Percentiles rank a stretch among this genome's conserved stretches.
These are phyloP conservation scores for Stromatinia cepivora DNA, from an alignment of 2,329 filamentous ascomycete genomes.

Conservation along the genomic window DNA sequence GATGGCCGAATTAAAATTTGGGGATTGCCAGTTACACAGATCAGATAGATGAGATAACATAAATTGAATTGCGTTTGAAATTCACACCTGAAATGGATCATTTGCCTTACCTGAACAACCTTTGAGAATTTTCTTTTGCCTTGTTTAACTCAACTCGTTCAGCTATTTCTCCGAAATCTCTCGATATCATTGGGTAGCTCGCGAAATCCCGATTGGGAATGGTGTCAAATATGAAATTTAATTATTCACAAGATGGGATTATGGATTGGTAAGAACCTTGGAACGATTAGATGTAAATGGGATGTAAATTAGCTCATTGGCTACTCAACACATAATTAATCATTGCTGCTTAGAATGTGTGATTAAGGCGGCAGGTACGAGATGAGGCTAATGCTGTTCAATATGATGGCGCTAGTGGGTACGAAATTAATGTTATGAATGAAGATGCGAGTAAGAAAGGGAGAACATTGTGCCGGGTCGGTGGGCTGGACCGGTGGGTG, in stretches of 20 bases:
- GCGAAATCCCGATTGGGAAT: slow-evolving; percentile 7
- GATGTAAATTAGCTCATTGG: slow-evolving; percentile 1
- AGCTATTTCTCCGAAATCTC: background rate
- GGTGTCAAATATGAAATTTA: background rate
- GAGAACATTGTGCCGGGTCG: slow-evolving; percentile 20
- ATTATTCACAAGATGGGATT: slow-evolving; percentile 6
- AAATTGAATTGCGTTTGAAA: background rate
- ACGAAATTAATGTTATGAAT: background rate
- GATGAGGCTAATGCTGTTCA: slow-evolving; percentile 12
- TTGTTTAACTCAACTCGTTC: background rate
- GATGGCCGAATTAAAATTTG: background rate
- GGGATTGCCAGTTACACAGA: background rate
- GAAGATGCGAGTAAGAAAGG: slow-evolving; percentile 21
- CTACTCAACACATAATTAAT: background rate
- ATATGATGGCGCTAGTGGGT: slow-evolving; percentile 6
- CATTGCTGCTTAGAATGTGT: slow-evolving; percentile 15
- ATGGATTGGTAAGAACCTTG: background rate
- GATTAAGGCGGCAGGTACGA: slow-evolving; percentile 10
- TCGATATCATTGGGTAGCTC: background rate
- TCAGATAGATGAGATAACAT: slow-evolving; percentile 1
- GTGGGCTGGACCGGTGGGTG: slow-evolving; percentile 8
- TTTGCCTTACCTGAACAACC: slow-evolving; percentile 9
- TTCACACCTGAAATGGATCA: background rate
- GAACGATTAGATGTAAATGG: background rate
- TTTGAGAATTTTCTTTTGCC: background rate